A percentile compares a stretch with the other conserved stretches of the same genome.
Conservation (phyloP, 2,329 filamentous ascomycete species). For the Penicillium brevicompactum region DNA sequence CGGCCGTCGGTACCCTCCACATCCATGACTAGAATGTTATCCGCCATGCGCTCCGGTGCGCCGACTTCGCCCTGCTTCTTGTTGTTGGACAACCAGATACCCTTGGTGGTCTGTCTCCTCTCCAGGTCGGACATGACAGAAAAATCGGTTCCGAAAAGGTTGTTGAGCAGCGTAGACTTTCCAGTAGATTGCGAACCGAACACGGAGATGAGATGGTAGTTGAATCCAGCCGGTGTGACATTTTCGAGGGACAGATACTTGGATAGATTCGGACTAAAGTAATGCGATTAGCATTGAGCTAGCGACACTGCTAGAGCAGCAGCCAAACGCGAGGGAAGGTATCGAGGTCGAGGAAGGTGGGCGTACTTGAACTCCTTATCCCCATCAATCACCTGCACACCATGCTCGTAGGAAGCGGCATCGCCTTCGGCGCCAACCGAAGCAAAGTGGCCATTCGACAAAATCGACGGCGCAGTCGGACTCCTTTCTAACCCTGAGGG, state of each 20-base stretch:
- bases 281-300: slow-evolving; percentile 14
- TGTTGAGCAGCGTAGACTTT: slow-evolving; percentile 94
- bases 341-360: slow-evolving; percentile 1
- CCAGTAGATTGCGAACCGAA: slow-evolving; percentile 98
- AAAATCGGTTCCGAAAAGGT: slow-evolving; percentile 93
- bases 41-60: slow-evolving; percentile 69
- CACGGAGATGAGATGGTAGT: slow-evolving; percentile 98
- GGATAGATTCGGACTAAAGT: slow-evolving; percentile 69
- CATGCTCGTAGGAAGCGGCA: slow-evolving; percentile 71
- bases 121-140: slow-evolving; percentile 97
- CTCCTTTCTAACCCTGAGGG: slow-evolving; percentile 30
- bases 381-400: slow-evolving; percentile 95
- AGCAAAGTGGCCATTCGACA: slow-evolving; percentile 52
- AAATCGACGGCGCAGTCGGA: slow-evolving; percentile 37
- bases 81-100: slow-evolving; percentile 99
- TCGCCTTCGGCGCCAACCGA: slow-evolving; percentile 42
- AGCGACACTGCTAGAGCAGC: not conserved
- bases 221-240: slow-evolving; percentile 88
- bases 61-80: slow-evolving; percentile 59
- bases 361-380: slow-evolving; percentile 95
- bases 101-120: slow-evolving; percentile 94
- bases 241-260: slow-evolving; percentile 79
- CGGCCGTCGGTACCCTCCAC: slow-evolving; percentile 97
- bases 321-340: slow-evolving; percentile 1
- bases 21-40: slow-evolving; percentile 99